phyloP scores from a whole-genome alignment of 371 early-diverging fungal species.

The Coemansia sp. region DNA sequence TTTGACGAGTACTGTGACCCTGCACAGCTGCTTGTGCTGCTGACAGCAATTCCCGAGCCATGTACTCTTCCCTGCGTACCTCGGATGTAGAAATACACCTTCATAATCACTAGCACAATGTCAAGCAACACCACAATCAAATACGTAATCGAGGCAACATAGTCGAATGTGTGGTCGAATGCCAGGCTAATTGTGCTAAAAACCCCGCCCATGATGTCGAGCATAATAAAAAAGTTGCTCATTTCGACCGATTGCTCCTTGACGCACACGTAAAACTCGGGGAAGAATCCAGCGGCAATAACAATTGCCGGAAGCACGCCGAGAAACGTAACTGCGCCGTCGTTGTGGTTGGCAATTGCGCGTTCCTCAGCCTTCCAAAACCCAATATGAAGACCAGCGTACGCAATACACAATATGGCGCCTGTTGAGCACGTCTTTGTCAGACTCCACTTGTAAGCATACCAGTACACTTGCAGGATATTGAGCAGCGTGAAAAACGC shows the following conservation, averaged over 20 bases:
- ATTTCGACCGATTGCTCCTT: slow-evolving; percentile 46
- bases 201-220: slow-evolving; percentile 38
- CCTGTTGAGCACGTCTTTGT: not conserved
- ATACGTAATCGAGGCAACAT: slow-evolving; percentile 47
- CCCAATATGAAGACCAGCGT: slow-evolving; percentile 39
- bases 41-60: not conserved
- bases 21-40: not conserved
- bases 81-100: slow-evolving; percentile 24
- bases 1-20: not conserved
- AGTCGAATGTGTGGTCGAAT: slow-evolving; percentile 45
- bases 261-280: slow-evolving; percentile 46
- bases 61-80: slow-evolving; percentile 30
- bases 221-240: slow-evolving; percentile 41
- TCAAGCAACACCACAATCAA: slow-evolving; percentile 43
- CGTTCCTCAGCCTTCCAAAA: slow-evolving; percentile 38
- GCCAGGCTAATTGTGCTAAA: slow-evolving; percentile 47
- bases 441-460: slow-evolving; percentile 26
- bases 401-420: slow-evolving; percentile 14
- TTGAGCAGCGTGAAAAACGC: slow-evolving; percentile 41
- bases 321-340: slow-evolving; percentile 25
- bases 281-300: slow-evolving; percentile 45
- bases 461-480: slow-evolving; percentile 43
- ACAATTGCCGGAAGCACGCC: slow-evolving; percentile 44
- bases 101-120: slow-evolving; percentile 37
- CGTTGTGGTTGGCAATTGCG: slow-evolving; percentile 19